A percentile compares a stretch with the other conserved stretches of the same genome.
These are phyloP conservation scores for Dimargaris cristalligena DNA, from an alignment of 192 early-diverging fungal genomes.

Conservation along the genomic window DNA sequence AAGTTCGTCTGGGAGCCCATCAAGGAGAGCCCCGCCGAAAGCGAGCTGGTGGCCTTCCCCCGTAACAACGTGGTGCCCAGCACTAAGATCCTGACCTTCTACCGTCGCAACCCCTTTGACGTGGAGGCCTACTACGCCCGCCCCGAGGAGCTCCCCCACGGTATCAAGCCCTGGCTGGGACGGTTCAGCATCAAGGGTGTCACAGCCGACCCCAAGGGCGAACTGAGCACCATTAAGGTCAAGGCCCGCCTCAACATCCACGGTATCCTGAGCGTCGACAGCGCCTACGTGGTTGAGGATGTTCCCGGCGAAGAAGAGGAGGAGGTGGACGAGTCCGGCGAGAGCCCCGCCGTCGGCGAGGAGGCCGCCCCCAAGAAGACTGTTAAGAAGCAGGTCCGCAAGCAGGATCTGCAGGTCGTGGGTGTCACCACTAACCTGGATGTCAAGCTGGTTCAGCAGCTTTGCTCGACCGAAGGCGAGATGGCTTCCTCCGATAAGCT, in stretches of 20 bases:
- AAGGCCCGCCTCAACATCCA: constrained; percentile 79
- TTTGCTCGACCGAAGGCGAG: constrained; percentile 63
- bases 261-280: constrained; percentile 62
- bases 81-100: constrained; percentile 84
- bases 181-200: constrained; percentile 77
- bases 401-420: constrained; percentile 62
- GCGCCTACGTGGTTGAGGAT: constrained; percentile 80
- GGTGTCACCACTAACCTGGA: constrained; percentile 43
- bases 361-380: constrained; percentile 45
- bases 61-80: constrained; percentile 74
- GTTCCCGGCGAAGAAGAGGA: constrained; percentile 59
- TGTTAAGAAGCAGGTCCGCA: constrained; percentile 83
- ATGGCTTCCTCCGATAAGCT: constrained; percentile 76
- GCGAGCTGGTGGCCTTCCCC: constrained; percentile 73
- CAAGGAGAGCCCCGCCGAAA: constrained; percentile 45
- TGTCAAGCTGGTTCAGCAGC: constrained; percentile 34
- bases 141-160: constrained; percentile 50
- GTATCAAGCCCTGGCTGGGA: constrained; percentile 66
- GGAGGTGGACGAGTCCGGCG: constrained; percentile 25
- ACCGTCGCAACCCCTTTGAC: constrained; percentile 67
- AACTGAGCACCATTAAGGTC: constrained; percentile 72
- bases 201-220: constrained; percentile 36
- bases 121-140: constrained; percentile 65
- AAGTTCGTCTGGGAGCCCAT: constrained; percentile 67
- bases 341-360: constrained; percentile 14